Conservation (phyloP, 2,329 filamentous ascomycete genomes). For the Geosmithia putterillii region DNA sequence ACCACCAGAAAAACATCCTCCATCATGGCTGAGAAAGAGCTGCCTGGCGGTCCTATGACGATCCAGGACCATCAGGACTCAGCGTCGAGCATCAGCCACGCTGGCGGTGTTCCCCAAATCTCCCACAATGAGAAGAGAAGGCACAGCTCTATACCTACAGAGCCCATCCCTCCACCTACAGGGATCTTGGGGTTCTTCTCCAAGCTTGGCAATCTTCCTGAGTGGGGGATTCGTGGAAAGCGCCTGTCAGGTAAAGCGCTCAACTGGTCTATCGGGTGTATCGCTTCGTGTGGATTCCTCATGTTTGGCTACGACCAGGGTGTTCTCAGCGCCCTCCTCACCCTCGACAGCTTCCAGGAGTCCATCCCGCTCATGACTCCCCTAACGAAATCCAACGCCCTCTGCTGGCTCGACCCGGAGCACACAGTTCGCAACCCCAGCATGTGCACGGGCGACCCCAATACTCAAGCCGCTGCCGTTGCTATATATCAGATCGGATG, state of each 20-base stretch:
- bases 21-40: not conserved
- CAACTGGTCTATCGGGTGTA: conserved; percentile 14
- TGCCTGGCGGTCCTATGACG: not conserved
- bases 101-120: not conserved
- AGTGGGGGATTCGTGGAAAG: conserved; percentile 11
- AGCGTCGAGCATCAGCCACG: not conserved
- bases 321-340: conserved; percentile 14
- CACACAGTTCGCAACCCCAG: conserved; percentile 6
- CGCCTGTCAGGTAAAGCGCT: conserved; percentile 9
- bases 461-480: conserved; percentile 14
- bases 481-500: conserved; percentile 15
- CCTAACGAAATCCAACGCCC: conserved; percentile 9
- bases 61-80: not conserved
- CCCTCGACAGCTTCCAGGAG: conserved; percentile 13
- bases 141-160: not conserved
- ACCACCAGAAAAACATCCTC: not conserved
- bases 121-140: not conserved
- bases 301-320: conserved; percentile 17
- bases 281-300: conserved; percentile 15
- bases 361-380: conserved; percentile 13
- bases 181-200: conserved; percentile 8
- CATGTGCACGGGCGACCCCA: conserved; percentile 12
- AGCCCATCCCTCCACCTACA: not conserved
- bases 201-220: conserved; percentile 10
- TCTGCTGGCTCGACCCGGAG: conserved; percentile 12